A percentile compares a stretch with the other conserved stretches of the same genome.
phyloP scores from a whole-genome alignment of 2,329 filamentous ascomycete species.

The Ophiocordyceps camponoti-rufipedis region DNA sequence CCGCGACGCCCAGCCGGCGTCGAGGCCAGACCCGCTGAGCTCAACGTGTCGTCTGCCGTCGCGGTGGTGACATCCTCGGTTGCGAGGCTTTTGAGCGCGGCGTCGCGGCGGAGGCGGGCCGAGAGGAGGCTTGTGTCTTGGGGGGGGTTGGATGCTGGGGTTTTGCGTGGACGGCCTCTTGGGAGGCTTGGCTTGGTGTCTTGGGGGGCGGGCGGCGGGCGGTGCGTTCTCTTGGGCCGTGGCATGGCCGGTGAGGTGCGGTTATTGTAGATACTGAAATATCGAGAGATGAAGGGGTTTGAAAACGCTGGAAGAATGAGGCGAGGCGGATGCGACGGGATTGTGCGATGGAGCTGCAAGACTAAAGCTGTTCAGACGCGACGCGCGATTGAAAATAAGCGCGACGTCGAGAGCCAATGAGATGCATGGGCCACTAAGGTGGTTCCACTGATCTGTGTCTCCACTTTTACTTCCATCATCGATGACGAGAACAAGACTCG shows the following conservation, averaged over 20 bases:
- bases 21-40: conserved; percentile 15
- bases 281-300: too few species aligned
- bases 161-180: conserved; percentile 6
- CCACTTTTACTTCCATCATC: too few species aligned
- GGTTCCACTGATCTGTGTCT: too few species aligned
- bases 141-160: conserved; percentile 5
- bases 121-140: conserved; percentile 10
- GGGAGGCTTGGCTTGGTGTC: conserved; percentile 2
- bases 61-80: conserved; percentile 15
- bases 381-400: too few species aligned
- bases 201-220: conserved; percentile 1
- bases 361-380: neutral
- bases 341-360: too few species aligned
- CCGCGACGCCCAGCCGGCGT: conserved; percentile 15
- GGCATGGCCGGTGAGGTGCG: conserved; percentile 2
- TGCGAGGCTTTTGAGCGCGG: conserved; percentile 17
- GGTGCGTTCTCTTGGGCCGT: conserved; percentile 4
- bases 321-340: too few species aligned
- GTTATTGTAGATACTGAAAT: neutral
- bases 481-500: too few species aligned
- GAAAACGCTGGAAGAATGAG: too few species aligned
- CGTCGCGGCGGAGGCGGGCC: conserved; percentile 14
- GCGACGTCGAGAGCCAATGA: too few species aligned
- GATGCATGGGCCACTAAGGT: too few species aligned
- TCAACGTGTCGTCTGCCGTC: conserved; percentile 10